Percentiles rank a stretch among this genome's conserved stretches.
Conservation (phyloP, 2,329 filamentous ascomycete species). For the Aspergillus ustus region DNA sequence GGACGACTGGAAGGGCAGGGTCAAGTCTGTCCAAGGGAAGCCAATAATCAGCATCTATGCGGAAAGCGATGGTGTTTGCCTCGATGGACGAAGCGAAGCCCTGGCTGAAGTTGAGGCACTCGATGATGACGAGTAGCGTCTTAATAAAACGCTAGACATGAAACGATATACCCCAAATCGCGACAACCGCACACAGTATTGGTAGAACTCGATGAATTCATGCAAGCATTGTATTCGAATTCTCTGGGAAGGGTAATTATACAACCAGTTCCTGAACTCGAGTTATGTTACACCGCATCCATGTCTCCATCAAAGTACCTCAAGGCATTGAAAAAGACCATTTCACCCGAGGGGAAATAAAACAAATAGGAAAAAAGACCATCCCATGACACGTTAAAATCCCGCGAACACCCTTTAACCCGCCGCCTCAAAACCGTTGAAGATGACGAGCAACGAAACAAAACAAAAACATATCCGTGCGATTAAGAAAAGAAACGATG, state of each 20-base stretch:
- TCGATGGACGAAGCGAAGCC: conserved; percentile 68
- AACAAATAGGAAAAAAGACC: conserved; percentile 42
- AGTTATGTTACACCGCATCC: conserved; percentile 53
- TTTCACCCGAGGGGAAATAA: conserved; percentile 43
- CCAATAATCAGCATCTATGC: conserved; percentile 80
- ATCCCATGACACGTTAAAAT: conserved; percentile 56
- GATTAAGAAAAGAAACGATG: conserved; percentile 65
- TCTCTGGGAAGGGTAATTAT: conserved; percentile 40
- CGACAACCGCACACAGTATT: background rate
- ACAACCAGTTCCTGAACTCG: conserved; percentile 42
- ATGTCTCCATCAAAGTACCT: conserved; percentile 50
- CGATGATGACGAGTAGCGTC: conserved; percentile 64
- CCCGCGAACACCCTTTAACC: conserved; percentile 51
- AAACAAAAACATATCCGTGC: conserved; percentile 41
- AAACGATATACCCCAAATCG: background rate
- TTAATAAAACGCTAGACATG: background rate
- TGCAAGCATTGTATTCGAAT: conserved; percentile 36
- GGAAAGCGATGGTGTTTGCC: conserved; percentile 62
- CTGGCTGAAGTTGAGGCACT: conserved; percentile 90
- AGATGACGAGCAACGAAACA: conserved; percentile 48
- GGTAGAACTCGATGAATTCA: conserved; percentile 6
- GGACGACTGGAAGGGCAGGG: conserved; percentile 76
- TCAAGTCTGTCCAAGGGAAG: conserved; percentile 78
- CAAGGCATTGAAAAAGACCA: conserved; percentile 35
- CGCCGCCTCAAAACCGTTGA: conserved; percentile 48